Evolutionary conservation across 345 rosid genomes (phyloP).

Genomic region (Nasturtium officinale): DNA sequence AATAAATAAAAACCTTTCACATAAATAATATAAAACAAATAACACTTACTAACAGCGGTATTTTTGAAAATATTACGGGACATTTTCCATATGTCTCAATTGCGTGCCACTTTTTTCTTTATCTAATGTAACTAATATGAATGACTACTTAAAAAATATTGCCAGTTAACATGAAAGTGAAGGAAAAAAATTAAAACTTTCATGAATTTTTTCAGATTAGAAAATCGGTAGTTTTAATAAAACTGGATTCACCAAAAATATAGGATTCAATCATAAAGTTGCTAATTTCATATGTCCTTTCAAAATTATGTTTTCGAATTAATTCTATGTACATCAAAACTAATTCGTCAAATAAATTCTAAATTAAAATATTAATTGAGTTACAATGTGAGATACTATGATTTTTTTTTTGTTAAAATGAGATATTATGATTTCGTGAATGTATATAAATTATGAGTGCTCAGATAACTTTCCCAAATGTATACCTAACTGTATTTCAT

Average conservation of each 20-base stretch:
- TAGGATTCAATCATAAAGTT: not conserved
- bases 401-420: too few species aligned
- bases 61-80: not conserved
- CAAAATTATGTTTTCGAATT: not conserved
- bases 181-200: too few species aligned
- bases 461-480: constrained; percentile 9
- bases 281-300: not conserved
- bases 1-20: too few species aligned
- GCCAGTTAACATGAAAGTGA: not conserved
- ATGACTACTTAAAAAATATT: not conserved
- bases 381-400: not conserved
- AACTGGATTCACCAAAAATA: not conserved
- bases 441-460: constrained; percentile 5
- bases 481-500: constrained; percentile 28
- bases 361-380: too few species aligned
- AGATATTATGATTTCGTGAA: constrained; percentile 4
- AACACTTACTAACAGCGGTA: not conserved
- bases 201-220: not conserved
- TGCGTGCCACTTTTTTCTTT: not conserved
- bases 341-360: too few species aligned
- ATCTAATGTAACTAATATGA: not conserved
- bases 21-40: too few species aligned
- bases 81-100: too few species aligned
- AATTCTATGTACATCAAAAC: not conserved
- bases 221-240: not conserved